These are phyloP conservation scores for Stephanodiscus minutulus DNA, from an alignment of 108 stramenopile species.

Conservation along the genomic window DNA sequence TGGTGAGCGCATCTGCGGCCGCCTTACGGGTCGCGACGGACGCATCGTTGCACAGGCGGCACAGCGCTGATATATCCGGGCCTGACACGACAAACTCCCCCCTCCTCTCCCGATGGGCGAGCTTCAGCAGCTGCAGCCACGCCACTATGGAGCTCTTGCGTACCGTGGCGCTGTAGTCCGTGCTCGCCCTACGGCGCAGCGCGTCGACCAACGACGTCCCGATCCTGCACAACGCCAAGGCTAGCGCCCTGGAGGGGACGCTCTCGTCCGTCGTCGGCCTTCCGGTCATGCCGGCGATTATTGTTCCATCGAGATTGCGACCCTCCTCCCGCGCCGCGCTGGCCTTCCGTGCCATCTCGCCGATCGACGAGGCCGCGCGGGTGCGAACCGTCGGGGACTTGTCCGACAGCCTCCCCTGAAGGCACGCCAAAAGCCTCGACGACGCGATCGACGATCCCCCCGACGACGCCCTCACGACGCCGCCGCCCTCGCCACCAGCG, in stretches of 20 bases:
- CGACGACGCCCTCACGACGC: conserved; percentile 1
- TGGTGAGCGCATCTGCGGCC: conserved; percentile 72
- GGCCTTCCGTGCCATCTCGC: conserved; percentile 39
- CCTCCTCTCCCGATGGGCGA: conserved; percentile 33
- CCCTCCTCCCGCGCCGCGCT: conserved; percentile 16
- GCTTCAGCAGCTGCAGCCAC: conserved; percentile 57
- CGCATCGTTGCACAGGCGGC: conserved; percentile 66
- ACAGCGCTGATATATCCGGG: conserved; percentile 61
- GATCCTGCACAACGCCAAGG: conserved; percentile 41
- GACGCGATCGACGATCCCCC: conserved; percentile 1
- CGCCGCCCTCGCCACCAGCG: conserved; percentile 4
- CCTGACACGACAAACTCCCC: conserved; percentile 40
- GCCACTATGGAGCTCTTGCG: conserved; percentile 64
- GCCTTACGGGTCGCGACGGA: conserved; percentile 74
- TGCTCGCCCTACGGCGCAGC: conserved; percentile 60
- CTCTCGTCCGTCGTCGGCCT: conserved; percentile 12
- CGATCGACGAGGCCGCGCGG: conserved; percentile 64
- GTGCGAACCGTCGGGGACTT: conserved; percentile 75
- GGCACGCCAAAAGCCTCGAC: conserved; percentile 54
- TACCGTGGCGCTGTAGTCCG: conserved; percentile 76
- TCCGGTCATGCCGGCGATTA: conserved; percentile 10
- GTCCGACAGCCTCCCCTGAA: conserved; percentile 70
- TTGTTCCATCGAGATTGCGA: conserved; percentile 18
- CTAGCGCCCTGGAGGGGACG: conserved; percentile 26
- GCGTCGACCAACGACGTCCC: conserved; percentile 38